Base-by-base conservation (phyloP, 1,139 yeast genomes). In the Hansenula lynferdii region DNA sequence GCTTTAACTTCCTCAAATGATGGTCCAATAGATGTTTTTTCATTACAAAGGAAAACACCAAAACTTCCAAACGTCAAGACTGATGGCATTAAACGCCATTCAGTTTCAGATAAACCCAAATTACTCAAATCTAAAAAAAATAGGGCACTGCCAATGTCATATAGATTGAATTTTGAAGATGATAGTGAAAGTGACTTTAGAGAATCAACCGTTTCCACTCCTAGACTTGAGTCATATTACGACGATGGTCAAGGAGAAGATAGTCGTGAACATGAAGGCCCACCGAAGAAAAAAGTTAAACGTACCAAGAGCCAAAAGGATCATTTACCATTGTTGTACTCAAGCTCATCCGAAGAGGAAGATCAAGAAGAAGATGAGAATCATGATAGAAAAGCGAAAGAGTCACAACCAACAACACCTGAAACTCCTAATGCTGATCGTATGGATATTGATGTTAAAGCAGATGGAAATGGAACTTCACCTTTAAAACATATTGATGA, bases 111-210 rank as follows among this genome's bases (percentile, higher is more conserved):
- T 28, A 38, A 45, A 29, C 34, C 42, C 41, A 36, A 47, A 37
- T 34, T 56, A 6, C 14, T 22, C 17, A 27, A 37, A 6, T 40
- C 38, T n/a, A 30, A 19, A 29, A 41, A 42, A 29, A 43, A 47
- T 22, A 47, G 48, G 31, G 50, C 59, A 22, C 53, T 80, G 33
- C 95, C 94, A 1, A 72, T 84, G 80, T 82, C 80, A 39, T 92
- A 85, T 61, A 77, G 81, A 1, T 70, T 85, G 45, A 82, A 85
- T 50, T 75, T 64, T 29, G 80, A 73, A 5, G 74, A 72, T 12
- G 75, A 67, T 6, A 64, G 58, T 16, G 71, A 65, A 8, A 50
- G 47, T 26, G 69, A 62, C 1, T 59, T 67, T 1, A 69, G 72
- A 41, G 62, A 72, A 35, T 64, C 76, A 0, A 60, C 67, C 6